Evolutionary conservation across 257 asterid genomes (phyloP).

Genomic region (Catharanthus roseus): DNA sequence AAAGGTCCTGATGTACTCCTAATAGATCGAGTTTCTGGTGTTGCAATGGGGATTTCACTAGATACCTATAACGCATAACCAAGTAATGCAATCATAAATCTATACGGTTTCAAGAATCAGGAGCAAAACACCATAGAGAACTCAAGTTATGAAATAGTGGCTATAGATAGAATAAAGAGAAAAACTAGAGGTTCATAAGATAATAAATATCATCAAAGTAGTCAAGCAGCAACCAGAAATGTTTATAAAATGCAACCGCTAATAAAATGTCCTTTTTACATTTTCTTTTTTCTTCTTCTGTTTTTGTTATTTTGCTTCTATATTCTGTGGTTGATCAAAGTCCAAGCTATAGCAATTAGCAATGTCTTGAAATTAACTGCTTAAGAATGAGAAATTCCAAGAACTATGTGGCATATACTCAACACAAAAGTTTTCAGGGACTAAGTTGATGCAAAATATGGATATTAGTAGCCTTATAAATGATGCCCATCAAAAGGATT

Average conservation of each 20-base stretch:
- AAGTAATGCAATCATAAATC: neutral
- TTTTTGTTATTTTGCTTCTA: no score
- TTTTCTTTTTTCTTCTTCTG: neutral
- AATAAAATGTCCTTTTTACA: neutral
- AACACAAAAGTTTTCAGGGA: neutral
- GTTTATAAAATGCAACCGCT: no score
- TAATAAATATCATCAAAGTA: neutral
- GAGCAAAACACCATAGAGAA: neutral
- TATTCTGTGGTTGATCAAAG: neutral
- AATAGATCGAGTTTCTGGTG: no score
- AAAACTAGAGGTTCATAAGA: neutral
- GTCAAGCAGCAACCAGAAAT: no score
- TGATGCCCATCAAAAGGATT: neutral
- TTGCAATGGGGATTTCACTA: slow-evolving; percentile 73
- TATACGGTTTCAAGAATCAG: neutral
- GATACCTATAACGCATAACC: slow-evolving; percentile 41
- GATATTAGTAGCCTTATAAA: neutral
- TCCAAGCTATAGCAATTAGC: neutral
- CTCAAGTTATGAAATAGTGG: neutral
- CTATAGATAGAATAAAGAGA: neutral
- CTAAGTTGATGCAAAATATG: neutral
- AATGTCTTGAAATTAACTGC: neutral
- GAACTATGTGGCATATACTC: neutral
- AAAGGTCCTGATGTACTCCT: slow-evolving; percentile 94
- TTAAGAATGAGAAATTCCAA: neutral